phyloP scores from a whole-genome alignment of 2,329 filamentous ascomycete species.

The Xylogone sp. region DNA sequence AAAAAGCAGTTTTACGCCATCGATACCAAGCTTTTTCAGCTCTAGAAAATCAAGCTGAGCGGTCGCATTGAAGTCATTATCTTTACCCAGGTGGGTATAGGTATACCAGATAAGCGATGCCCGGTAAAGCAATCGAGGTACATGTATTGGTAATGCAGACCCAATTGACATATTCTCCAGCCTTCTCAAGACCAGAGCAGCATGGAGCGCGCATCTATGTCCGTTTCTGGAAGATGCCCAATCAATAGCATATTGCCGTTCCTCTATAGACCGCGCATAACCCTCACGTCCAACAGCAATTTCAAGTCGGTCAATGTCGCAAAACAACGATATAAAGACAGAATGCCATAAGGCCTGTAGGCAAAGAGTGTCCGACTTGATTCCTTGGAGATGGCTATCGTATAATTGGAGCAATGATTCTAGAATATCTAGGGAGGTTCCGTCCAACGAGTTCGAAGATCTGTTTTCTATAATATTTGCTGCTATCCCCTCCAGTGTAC shows the following conservation, averaged over 20 bases:
- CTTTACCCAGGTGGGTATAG: neutral
- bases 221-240: constrained; percentile 9
- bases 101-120: constrained; percentile 3
- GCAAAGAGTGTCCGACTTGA: constrained; percentile 3
- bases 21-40: constrained; percentile 5
- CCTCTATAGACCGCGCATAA: neutral
- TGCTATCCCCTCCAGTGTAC: neutral
- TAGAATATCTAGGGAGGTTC: neutral
- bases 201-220: constrained; percentile 14
- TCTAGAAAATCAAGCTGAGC: constrained; percentile 9
- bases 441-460: neutral
- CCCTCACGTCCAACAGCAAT: constrained; percentile 11
- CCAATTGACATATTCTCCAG: constrained; percentile 7
- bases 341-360: constrained; percentile 15
- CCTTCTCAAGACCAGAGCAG: constrained; percentile 7
- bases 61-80: neutral
- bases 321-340: constrained; percentile 14
- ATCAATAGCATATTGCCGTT: constrained; percentile 1
- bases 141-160: constrained; percentile 10
- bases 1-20: neutral
- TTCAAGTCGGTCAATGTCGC: constrained; percentile 13
- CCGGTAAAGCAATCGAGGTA: constrained; percentile 11
- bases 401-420: neutral
- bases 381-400: neutral
- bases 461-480: neutral